Percentiles rank a stretch among this genome's conserved stretches.
Evolutionary conservation across 805 yeast genomes (phyloP).

Genomic region (Grigorovia transvaalensis): DNA sequence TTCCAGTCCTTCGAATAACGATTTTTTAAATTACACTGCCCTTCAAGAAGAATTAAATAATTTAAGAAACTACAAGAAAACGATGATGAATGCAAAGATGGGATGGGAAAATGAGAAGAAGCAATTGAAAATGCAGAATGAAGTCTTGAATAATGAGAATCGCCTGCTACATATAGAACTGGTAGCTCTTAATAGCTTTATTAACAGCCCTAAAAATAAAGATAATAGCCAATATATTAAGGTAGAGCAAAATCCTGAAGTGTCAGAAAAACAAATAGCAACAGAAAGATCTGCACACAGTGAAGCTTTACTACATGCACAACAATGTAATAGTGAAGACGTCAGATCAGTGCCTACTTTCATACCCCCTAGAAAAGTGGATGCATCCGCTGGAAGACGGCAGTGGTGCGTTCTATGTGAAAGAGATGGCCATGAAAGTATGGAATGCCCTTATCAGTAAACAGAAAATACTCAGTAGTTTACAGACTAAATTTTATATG

Average conservation of each 20-base stretch:
- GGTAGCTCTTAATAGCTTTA: conserved; percentile 5
- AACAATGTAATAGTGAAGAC: background rate
- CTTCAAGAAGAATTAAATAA: conserved; percentile 8
- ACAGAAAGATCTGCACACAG: conserved; percentile 11
- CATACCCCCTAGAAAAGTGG: conserved; percentile 13
- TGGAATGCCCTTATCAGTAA: conserved; percentile 59
- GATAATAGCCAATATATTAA: conserved; percentile 6
- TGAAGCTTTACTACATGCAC: background rate
- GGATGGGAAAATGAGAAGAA: conserved; percentile 23
- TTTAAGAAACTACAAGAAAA: conserved; percentile 8
- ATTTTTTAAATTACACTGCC: conserved; percentile 1
- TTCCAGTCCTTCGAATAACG: background rate
- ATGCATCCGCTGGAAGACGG: conserved; percentile 63
- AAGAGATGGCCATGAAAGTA: conserved; percentile 75
- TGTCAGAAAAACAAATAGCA: conserved; percentile 25
- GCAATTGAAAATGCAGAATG: conserved; percentile 21
- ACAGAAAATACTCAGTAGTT: background rate
- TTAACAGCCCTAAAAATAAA: conserved; percentile 7
- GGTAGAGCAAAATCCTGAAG: conserved; percentile 12
- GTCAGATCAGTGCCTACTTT: conserved; percentile 23
- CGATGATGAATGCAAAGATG: conserved; percentile 8
- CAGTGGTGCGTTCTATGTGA: conserved; percentile 94
- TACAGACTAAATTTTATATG: background rate
- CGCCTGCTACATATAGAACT: conserved; percentile 21
- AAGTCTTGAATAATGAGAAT: conserved; percentile 21